Conservation (phyloP, 257 asterid species). For the Scutellaria minor region DNA sequence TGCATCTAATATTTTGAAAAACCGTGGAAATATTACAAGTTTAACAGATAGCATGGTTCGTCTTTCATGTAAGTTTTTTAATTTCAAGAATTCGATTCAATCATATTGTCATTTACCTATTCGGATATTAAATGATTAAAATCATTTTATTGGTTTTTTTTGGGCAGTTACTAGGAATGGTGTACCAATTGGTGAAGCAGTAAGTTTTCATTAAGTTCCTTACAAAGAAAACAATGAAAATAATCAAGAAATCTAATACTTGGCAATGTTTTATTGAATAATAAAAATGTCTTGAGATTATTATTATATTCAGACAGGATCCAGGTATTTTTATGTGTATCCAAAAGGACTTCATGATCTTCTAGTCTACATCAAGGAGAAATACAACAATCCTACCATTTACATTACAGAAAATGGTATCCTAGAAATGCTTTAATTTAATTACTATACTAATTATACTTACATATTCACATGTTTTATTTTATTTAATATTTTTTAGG, state of each 20-base stretch:
- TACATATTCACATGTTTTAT: not conserved
- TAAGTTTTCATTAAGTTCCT: not conserved
- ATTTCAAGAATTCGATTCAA: too few species aligned
- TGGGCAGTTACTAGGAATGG: constrained; percentile 12
- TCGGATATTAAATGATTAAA: not conserved
- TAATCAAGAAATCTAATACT: not conserved
- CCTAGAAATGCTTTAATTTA: not conserved
- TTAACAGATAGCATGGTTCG: constrained; percentile 32
- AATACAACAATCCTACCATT: constrained; percentile 43
- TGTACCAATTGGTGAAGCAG: constrained; percentile 25
- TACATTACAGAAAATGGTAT: constrained; percentile 50
- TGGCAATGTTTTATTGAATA: not conserved
- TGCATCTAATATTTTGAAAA: constrained; percentile 32
- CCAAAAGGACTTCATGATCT: constrained; percentile 51
- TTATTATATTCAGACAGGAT: constrained; percentile 40
- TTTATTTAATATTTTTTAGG: constrained; percentile 23
- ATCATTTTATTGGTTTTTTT: not conserved
- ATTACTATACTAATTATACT: not conserved
- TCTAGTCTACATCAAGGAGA: constrained; percentile 42
- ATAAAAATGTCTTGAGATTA: not conserved
- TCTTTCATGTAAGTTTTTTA: constrained; percentile 36
- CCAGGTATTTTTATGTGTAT: constrained; percentile 29
- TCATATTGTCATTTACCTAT: too few species aligned
- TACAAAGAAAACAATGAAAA: too few species aligned
- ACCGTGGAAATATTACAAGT: constrained; percentile 32